Percentiles rank a stretch among this genome's conserved stretches.
phyloP scores from a whole-genome alignment of 192 early-diverging fungal species.

The Podila verticillata region DNA sequence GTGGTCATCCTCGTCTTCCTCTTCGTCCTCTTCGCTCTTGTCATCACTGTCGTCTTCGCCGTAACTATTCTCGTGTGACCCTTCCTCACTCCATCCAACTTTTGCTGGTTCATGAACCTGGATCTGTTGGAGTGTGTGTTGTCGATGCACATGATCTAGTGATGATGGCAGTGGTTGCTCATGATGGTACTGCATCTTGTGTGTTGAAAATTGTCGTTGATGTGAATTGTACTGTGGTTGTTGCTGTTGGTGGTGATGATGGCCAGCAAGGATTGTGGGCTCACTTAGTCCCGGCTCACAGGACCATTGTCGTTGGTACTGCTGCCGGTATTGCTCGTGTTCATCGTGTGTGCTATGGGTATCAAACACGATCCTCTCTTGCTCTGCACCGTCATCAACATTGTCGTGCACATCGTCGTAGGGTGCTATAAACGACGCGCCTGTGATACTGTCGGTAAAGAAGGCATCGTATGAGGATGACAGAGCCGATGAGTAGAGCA shows the following conservation, averaged over 20 bases:
- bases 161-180: not conserved
- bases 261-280: slow-evolving; percentile 7
- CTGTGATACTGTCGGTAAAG: slow-evolving; percentile 17
- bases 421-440: not conserved
- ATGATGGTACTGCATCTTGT: not conserved
- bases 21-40: slow-evolving; percentile 13
- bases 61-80: not conserved
- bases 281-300: slow-evolving; percentile 8
- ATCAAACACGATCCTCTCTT: not conserved
- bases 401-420: not conserved
- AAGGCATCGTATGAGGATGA: slow-evolving; percentile 41
- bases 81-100: not conserved
- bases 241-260: slow-evolving; percentile 2
- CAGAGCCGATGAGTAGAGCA: not conserved
- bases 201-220: not conserved
- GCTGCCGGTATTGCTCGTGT: slow-evolving; percentile 14
- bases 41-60: not conserved
- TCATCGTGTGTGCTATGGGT: not conserved
- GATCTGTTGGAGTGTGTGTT: not conserved
- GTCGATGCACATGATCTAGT: not conserved
- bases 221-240: not conserved
- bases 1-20: slow-evolving; percentile 1
- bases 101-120: not conserved
- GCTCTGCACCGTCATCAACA: not conserved
- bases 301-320: slow-evolving; percentile 3